Conservation (phyloP, 2,329 filamentous ascomycete species). For the Alternaria sp. region DNA sequence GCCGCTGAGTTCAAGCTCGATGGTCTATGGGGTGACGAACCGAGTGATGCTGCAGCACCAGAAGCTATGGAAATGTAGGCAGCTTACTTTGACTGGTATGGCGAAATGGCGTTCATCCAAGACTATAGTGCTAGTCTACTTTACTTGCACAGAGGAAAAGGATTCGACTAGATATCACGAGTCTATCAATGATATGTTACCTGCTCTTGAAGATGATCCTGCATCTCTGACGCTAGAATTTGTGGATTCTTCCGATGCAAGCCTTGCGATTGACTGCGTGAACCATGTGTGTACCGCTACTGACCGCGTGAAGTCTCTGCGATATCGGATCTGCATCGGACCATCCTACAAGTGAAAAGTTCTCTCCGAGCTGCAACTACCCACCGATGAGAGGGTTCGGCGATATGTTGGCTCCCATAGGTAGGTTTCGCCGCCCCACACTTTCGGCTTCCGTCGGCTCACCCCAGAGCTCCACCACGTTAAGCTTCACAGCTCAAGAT, state of each 20-base stretch:
- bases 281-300: slow-evolving; percentile 25
- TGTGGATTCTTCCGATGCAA: slow-evolving; percentile 13
- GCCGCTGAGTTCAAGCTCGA: slow-evolving; percentile 95
- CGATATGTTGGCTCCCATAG: slow-evolving; percentile 15
- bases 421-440: slow-evolving; percentile 27
- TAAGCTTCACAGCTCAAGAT: slow-evolving; percentile 27
- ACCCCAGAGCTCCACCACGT: slow-evolving; percentile 25
- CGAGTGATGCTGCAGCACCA: slow-evolving; percentile 41
- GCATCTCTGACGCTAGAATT: not conserved
- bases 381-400: slow-evolving; percentile 16
- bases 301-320: slow-evolving; percentile 27
- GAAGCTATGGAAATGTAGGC: slow-evolving; percentile 48
- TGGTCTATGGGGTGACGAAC: slow-evolving; percentile 82
- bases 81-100: slow-evolving; percentile 10
- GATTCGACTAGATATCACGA: slow-evolving; percentile 20
- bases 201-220: slow-evolving; percentile 2
- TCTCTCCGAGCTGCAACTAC: slow-evolving; percentile 8
- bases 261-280: slow-evolving; percentile 10
- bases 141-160: slow-evolving; percentile 11
- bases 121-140: slow-evolving; percentile 4
- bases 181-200: slow-evolving; percentile 20
- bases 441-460: slow-evolving; percentile 35
- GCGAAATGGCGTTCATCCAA: slow-evolving; percentile 21
- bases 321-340: slow-evolving; percentile 39
- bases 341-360: slow-evolving; percentile 7